Evolutionary conservation across 169 alveolate genomes (phyloP).

Genomic region (Plasmodium vinckei): DNA sequence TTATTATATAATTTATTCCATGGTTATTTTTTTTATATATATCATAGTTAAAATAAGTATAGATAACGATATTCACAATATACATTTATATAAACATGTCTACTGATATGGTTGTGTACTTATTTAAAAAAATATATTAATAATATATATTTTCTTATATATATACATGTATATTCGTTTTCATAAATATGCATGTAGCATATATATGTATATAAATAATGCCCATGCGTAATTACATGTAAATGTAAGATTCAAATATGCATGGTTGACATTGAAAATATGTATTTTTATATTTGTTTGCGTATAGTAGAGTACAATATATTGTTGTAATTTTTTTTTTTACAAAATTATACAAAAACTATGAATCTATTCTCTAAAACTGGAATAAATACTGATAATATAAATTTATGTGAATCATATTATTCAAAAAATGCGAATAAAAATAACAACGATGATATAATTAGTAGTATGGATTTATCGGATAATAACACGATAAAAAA

Average conservation of each 20-base stretch:
- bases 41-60: not conserved
- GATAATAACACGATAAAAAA: not conserved
- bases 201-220: constrained; percentile 8
- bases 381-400: constrained; percentile 29
- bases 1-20: no score
- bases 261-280: not conserved
- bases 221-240: not conserved
- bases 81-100: not conserved
- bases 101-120: not conserved
- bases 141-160: not conserved
- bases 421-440: constrained; percentile 50
- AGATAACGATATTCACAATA: constrained; percentile 11
- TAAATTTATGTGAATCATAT: constrained; percentile 36
- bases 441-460: constrained; percentile 19
- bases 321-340: constrained; percentile 37
- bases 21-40: no score
- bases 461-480: not conserved
- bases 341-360: constrained; percentile 10
- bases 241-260: not conserved
- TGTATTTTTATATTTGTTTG: not conserved
- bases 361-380: constrained; percentile 49
- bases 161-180: not conserved
- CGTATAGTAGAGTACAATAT: not conserved
- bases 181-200: not conserved
- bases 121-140: not conserved